A percentile compares a stretch with the other conserved stretches of the same genome.
phyloP scores from a whole-genome alignment of 1,139 yeast species.

The Pichia kudriavzevii region DNA sequence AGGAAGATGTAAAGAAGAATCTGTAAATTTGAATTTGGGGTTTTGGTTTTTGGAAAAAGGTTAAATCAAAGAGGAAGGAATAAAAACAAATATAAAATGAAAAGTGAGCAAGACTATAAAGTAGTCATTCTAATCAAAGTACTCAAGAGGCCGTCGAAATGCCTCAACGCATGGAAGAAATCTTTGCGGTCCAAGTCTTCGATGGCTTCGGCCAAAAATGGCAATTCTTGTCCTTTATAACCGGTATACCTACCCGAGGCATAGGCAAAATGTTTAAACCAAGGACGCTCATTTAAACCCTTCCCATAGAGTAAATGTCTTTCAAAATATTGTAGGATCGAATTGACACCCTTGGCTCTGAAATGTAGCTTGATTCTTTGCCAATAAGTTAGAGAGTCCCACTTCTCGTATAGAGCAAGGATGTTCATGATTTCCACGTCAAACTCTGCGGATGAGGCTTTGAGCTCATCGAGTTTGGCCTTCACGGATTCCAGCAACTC shows the following conservation, averaged over 20 bases:
- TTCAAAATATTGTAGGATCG: constrained; percentile 47
- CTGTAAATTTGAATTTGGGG: too few relatives aligned
- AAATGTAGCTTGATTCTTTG: constrained; percentile 32
- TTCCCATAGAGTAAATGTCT: constrained; percentile 53
- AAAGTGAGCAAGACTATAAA: neutral
- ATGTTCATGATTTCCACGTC: constrained; percentile 34
- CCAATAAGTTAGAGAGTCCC: constrained; percentile 31
- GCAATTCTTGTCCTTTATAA: constrained; percentile 74
- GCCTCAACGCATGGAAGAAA: constrained; percentile 32
- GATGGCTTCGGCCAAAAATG: constrained; percentile 72
- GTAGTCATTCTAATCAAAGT: constrained; percentile 8
- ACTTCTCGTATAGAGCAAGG: constrained; percentile 32
- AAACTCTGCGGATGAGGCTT: constrained; percentile 28
- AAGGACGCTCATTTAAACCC: constrained; percentile 64
- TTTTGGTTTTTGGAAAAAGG: too few relatives aligned
- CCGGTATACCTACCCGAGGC: constrained; percentile 86
- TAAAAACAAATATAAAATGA: neutral
- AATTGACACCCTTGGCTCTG: constrained; percentile 26
- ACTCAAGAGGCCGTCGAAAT: constrained; percentile 10
- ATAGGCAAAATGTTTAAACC: constrained; percentile 81
- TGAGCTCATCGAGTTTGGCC: constrained; percentile 21
- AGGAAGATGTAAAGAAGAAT: too few relatives aligned
- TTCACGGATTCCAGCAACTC: constrained; percentile 24
- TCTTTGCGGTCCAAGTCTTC: constrained; percentile 56
- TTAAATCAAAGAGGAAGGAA: neutral